Percentiles rank a stretch among this genome's conserved stretches.
These are phyloP conservation scores for Dipteronia sinensis DNA, from an alignment of 345 rosid genomes.

Conservation along the genomic window DNA sequence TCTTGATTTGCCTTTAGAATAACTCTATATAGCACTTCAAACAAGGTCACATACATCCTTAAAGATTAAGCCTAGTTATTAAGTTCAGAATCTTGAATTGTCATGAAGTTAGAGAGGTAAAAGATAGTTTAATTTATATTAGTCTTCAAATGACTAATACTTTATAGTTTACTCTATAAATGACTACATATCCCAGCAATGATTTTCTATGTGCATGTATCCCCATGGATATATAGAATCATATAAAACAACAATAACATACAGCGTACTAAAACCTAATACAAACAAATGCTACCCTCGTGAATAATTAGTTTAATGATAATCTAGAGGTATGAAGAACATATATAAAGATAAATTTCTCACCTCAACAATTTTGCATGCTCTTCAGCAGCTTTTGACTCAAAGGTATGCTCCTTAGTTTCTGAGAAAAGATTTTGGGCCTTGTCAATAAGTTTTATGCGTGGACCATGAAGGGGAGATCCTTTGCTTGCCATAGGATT, in stretches of 20 bases:
- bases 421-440: slow-evolving; percentile 74
- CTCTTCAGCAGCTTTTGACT: slow-evolving; percentile 98
- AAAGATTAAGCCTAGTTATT: not conserved
- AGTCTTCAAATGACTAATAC: not conserved
- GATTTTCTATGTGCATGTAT: not conserved
- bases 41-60: not conserved
- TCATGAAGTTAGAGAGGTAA: not conserved
- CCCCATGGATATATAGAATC: not conserved
- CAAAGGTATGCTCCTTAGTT: slow-evolving; percentile 89
- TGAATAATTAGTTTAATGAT: not conserved
- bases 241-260: not conserved
- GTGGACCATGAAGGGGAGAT: slow-evolving; percentile 95
- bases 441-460: slow-evolving; percentile 84
- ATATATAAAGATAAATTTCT: slow-evolving; percentile 16
- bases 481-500: slow-evolving; percentile 99
- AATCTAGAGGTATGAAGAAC: not conserved
- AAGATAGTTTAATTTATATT: not conserved
- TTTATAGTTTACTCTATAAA: not conserved
- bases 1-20: slow-evolving; percentile 6
- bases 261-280: not conserved
- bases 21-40: not conserved
- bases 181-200: not conserved
- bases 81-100: not conserved
- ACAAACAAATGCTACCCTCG: not conserved
- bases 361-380: slow-evolving; percentile 93